These are phyloP conservation scores for Fusarium nisikadoi DNA, from an alignment of 2,329 filamentous ascomycete species.

Conservation along the genomic window DNA sequence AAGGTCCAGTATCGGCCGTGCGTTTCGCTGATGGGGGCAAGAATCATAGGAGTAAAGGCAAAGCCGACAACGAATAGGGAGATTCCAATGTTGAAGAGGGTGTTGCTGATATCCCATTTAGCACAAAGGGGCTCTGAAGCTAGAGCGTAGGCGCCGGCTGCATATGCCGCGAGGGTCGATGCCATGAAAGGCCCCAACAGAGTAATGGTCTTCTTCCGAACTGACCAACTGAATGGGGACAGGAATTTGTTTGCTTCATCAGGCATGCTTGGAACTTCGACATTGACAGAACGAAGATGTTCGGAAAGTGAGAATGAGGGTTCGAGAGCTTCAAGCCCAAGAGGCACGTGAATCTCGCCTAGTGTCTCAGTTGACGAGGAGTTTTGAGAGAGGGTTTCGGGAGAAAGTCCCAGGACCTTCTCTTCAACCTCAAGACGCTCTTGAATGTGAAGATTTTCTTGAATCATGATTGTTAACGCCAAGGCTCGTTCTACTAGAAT, in stretches of 20 bases:
- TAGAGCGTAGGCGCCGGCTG: conserved; percentile 71
- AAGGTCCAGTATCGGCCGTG: conserved; percentile 53
- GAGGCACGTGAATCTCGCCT: neutral
- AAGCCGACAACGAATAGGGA: conserved; percentile 74
- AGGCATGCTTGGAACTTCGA: neutral
- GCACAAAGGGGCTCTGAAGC: conserved; percentile 63
- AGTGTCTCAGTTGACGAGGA: neutral
- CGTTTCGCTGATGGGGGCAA: conserved; percentile 75
- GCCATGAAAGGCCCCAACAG: conserved; percentile 48
- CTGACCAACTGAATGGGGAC: conserved; percentile 27
- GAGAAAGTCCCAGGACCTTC: neutral
- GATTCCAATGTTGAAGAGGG: conserved; percentile 69
- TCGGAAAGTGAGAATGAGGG: neutral
- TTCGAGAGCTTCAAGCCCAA: conserved; percentile 9
- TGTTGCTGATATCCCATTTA: conserved; percentile 66
- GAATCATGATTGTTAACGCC: neutral
- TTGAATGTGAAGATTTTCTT: neutral
- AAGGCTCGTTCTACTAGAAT: fast-evolving
- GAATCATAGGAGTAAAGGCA: conserved; percentile 72
- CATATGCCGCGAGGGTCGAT: conserved; percentile 71
- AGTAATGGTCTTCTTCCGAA: conserved; percentile 27
- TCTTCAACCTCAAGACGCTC: neutral
- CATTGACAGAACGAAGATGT: neutral
- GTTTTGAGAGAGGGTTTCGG: neutral
- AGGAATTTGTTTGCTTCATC: neutral